Conservation (phyloP, 139 green algal genomes). For the Chlorella sp. region DNA sequence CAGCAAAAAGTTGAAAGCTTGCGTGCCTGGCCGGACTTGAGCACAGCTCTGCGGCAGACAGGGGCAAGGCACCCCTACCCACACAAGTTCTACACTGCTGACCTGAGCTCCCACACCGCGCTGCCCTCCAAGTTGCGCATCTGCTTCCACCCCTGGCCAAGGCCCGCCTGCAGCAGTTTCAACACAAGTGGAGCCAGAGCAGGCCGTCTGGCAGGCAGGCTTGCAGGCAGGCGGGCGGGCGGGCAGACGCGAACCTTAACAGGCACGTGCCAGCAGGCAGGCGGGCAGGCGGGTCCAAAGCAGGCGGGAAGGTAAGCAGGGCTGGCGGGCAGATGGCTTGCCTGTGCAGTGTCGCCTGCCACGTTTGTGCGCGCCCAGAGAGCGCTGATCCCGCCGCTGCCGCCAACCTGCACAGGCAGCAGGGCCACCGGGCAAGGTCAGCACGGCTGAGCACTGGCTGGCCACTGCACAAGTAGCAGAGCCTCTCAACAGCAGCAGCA, state of each 20-base stretch:
- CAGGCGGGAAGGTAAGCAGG: not conserved
- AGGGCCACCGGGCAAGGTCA: not conserved
- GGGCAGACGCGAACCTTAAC: not conserved
- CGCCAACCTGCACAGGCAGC: not conserved
- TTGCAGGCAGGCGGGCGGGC: not conserved
- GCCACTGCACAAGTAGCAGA: too few relatives aligned
- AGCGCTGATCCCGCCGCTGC: not conserved
- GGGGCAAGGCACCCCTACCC: too few relatives aligned
- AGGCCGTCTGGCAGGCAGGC: not conserved
- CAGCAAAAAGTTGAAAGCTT: too few relatives aligned
- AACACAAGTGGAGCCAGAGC: not conserved
- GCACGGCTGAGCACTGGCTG: not conserved
- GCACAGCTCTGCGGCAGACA: too few relatives aligned
- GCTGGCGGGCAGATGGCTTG: not conserved
- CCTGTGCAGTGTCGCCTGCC: not conserved
- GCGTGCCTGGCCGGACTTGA: not conserved
- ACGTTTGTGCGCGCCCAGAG: not conserved
- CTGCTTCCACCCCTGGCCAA: not conserved
- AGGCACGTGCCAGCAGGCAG: not conserved
- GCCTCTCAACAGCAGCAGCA: too few relatives aligned
- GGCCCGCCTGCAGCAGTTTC: not conserved
- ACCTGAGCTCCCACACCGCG: constrained; percentile 23
- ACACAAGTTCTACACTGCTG: too few relatives aligned
- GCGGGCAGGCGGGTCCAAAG: too few relatives aligned
- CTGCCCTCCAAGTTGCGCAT: constrained; percentile 7